phyloP scores from a whole-genome alignment of 805 yeast genomes.

The Yamadazyma paraphyllophila region DNA sequence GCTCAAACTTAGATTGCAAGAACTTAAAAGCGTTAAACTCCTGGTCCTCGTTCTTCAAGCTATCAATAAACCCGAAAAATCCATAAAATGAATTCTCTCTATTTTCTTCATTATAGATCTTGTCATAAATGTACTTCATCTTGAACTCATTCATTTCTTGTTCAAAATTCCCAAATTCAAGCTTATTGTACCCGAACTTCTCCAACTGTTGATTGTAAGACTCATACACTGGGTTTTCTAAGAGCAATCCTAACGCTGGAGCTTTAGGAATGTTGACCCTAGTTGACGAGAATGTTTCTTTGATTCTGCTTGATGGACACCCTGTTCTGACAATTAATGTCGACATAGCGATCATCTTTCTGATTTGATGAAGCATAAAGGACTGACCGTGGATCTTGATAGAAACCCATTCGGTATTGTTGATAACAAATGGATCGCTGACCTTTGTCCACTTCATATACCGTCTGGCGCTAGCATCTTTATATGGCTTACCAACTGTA shows the following conservation, averaged over 20 bases:
- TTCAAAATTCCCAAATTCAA: constrained; percentile 65
- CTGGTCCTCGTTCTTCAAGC: constrained; percentile 45
- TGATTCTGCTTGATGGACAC: constrained; percentile 72
- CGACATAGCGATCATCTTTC: constrained; percentile 98
- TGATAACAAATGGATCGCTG: constrained; percentile 85
- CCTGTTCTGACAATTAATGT: constrained; percentile 82
- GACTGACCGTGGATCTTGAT: constrained; percentile 97
- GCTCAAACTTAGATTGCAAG: constrained; percentile 42
- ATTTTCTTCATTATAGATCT: constrained; percentile 86
- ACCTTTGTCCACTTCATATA: constrained; percentile 78
- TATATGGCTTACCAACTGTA: constrained; percentile 76
- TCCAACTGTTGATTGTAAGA: constrained; percentile 71
- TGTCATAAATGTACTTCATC: constrained; percentile 83
- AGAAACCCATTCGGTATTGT: constrained; percentile 94
- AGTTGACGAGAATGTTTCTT: constrained; percentile 69
- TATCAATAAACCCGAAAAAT: constrained; percentile 87
- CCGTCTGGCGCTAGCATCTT: constrained; percentile 82
- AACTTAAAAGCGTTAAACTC: constrained; percentile 65
- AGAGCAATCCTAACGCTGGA: constrained; percentile 87
- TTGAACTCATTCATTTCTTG: constrained; percentile 82
- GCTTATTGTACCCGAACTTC: constrained; percentile 72
- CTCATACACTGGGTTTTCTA: constrained; percentile 91
- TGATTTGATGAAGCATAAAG: constrained; percentile 95
- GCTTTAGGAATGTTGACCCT: constrained; percentile 94
- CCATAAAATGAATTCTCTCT: constrained; percentile 87